These are phyloP conservation scores for Didymella pinodella DNA, from an alignment of 2,329 filamentous ascomycete genomes.

Conservation along the genomic window DNA sequence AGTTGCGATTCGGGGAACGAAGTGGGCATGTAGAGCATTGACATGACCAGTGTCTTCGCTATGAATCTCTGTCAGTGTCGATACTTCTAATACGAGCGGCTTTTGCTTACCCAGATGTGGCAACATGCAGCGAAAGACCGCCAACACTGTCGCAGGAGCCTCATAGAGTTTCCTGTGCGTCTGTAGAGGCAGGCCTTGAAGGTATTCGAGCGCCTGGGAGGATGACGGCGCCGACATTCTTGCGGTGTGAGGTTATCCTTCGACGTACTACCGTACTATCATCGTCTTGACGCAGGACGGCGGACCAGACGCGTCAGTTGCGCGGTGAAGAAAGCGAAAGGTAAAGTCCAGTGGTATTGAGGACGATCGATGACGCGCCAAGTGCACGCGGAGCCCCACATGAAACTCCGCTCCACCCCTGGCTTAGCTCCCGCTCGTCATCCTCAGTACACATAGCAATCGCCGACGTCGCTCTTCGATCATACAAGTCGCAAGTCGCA, in stretches of 20 bases:
- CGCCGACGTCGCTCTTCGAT: slow-evolving; percentile 37
- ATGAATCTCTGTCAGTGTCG: slow-evolving; percentile 17
- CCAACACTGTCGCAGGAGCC: slow-evolving; percentile 92
- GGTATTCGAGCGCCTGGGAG: slow-evolving; percentile 79
- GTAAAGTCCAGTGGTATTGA: slow-evolving; percentile 16
- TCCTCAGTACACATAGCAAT: slow-evolving; percentile 15
- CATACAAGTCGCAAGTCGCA: not conserved
- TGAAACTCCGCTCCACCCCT: slow-evolving; percentile 31
- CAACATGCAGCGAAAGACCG: slow-evolving; percentile 96
- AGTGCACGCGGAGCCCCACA: slow-evolving; percentile 26
- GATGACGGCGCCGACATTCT: slow-evolving; percentile 63
- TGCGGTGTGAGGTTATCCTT: slow-evolving; percentile 43
- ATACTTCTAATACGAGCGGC: not conserved
- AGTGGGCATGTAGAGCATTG: slow-evolving; percentile 86
- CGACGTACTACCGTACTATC: slow-evolving; percentile 42
- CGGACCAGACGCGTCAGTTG: slow-evolving; percentile 26
- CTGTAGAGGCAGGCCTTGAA: slow-evolving; percentile 87
- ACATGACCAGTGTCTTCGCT: slow-evolving; percentile 97
- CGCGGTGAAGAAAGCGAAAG: slow-evolving; percentile 23
- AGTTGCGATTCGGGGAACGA: slow-evolving; percentile 82
- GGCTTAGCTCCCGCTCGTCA: slow-evolving; percentile 25
- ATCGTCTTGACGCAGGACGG: slow-evolving; percentile 32
- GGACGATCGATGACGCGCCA: slow-evolving; percentile 32
- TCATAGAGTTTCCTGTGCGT: slow-evolving; percentile 93
- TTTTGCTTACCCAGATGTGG: slow-evolving; percentile 75